Percentiles rank a stretch among this genome's conserved stretches.
These are phyloP conservation scores for Scheffersomyces insectosa DNA, from an alignment of 1,139 yeast species.

Conservation along the genomic window DNA sequence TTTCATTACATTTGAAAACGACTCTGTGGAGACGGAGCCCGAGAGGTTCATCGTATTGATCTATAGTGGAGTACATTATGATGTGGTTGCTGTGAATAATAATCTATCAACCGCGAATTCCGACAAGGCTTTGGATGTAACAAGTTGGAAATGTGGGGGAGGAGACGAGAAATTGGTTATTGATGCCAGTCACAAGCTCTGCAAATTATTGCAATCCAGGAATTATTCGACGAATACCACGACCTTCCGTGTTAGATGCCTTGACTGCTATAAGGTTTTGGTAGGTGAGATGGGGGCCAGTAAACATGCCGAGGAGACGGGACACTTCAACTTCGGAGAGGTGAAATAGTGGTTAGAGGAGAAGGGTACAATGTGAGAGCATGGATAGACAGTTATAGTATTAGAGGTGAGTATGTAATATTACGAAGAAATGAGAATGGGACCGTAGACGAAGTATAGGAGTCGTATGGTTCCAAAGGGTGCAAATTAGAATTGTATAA, in stretches of 20 bases:
- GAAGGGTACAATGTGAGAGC: too few relatives aligned
- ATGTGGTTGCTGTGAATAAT: conserved; percentile 51
- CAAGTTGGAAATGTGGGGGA: conserved; percentile 30
- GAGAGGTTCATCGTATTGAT: conserved; percentile 52
- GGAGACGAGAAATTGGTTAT: conserved; percentile 29
- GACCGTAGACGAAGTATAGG: too few relatives aligned
- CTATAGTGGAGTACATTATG: conserved; percentile 79
- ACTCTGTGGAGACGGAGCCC: conserved; percentile 28
- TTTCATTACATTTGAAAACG: conserved; percentile 52
- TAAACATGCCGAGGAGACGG: conserved; percentile 64
- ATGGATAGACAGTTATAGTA: too few relatives aligned
- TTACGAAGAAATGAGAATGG: too few relatives aligned
- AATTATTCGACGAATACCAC: conserved; percentile 72
- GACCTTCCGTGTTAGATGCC: conserved; percentile 58
- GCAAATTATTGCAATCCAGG: conserved; percentile 45
- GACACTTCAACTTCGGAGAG: conserved; percentile 69
- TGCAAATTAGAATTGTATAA: too few relatives aligned
- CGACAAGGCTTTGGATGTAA: conserved; percentile 28
- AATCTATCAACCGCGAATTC: conserved; percentile 20
- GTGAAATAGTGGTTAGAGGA: conserved; percentile 23
- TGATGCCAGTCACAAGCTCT: conserved; percentile 41
- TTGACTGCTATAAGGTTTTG: conserved; percentile 52
- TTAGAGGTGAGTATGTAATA: too few relatives aligned
- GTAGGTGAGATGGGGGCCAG: conserved; percentile 70
- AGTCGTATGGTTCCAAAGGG: too few relatives aligned